Conservation (phyloP, 768 basidiomycete genomes). For the Kwoniella sp. region DNA sequence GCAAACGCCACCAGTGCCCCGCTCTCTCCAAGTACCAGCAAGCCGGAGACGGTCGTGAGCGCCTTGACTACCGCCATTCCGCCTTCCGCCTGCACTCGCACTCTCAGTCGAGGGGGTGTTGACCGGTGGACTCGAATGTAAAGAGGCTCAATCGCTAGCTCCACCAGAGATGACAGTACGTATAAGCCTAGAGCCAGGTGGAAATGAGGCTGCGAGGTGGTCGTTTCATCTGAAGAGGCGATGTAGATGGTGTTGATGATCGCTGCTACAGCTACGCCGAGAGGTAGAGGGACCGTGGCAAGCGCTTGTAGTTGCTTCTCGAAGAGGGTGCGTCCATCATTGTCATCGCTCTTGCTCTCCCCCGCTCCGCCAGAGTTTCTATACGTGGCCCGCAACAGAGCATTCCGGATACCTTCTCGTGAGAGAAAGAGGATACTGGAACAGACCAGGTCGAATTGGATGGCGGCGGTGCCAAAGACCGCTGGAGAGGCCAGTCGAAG, state of each 20-base stretch:
- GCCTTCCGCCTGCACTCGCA: conserved; percentile 83
- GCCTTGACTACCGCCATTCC: conserved; percentile 71
- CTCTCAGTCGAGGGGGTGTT: conserved; percentile 60
- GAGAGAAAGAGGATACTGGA: conserved; percentile 87
- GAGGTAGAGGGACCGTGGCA: conserved; percentile 61
- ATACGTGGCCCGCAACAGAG: conserved; percentile 67
- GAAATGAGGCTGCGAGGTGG: conserved; percentile 65
- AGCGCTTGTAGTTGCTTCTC: conserved; percentile 52
- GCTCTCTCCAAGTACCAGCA: conserved; percentile 52
- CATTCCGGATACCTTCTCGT: conserved; percentile 86
- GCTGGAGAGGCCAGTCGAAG: conserved; percentile 77
- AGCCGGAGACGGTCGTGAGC: conserved; percentile 62
- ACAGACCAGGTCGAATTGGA: conserved; percentile 88
- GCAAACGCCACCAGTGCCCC: conserved; percentile 76
- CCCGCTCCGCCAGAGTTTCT: too few relatives aligned
- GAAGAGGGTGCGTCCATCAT: neutral
- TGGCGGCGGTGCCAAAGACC: conserved; percentile 79
- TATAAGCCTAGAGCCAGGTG: conserved; percentile 63
- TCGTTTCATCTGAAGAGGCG: conserved; percentile 56
- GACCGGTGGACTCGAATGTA: conserved; percentile 65
- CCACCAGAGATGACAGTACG: conserved; percentile 66
- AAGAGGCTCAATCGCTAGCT: conserved; percentile 77
- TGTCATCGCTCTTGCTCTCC: too few relatives aligned
- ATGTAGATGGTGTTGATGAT: conserved; percentile 59
- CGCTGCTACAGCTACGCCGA: conserved; percentile 66